Conservation (phyloP, 2,329 filamentous ascomycete species). For the Microcyclosporella mali region DNA sequence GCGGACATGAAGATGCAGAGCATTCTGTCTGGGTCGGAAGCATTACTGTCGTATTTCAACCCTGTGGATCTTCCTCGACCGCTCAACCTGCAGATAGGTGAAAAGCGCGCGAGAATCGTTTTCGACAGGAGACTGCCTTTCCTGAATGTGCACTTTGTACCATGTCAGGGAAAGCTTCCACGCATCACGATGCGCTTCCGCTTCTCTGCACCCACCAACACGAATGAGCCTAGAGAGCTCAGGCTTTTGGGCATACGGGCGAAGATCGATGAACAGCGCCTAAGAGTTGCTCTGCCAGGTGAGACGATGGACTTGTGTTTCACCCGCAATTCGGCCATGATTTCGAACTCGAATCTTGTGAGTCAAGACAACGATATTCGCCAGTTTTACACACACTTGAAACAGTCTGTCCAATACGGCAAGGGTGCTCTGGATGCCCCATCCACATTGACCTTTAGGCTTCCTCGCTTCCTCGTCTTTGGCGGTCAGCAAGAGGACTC, state of each 20-base stretch:
- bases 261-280: slow-evolving; percentile 11
- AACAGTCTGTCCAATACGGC: slow-evolving; percentile 10
- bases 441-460: slow-evolving; percentile 15
- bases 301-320: slow-evolving; percentile 22
- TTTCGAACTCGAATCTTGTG: slow-evolving; percentile 3
- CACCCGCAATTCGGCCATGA: slow-evolving; percentile 6
- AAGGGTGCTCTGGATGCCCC: slow-evolving; percentile 15
- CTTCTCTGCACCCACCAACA: slow-evolving; percentile 1
- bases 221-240: slow-evolving; percentile 2
- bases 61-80: not conserved
- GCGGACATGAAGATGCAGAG: not conserved
- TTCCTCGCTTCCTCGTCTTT: slow-evolving; percentile 16
- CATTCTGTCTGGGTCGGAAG: slow-evolving; percentile 2
- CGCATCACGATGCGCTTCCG: slow-evolving; percentile 14
- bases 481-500: not conserved
- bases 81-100: not conserved
- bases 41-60: slow-evolving; percentile 8
- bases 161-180: slow-evolving; percentile 5
- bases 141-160: slow-evolving; percentile 8
- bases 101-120: not conserved
- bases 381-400: slow-evolving; percentile 13
- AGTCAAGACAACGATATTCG: slow-evolving; percentile 13
- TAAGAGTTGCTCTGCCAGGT: slow-evolving; percentile 17
- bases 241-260: slow-evolving; percentile 11
- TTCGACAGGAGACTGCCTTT: slow-evolving; percentile 2